Evolutionary conservation across 2,329 filamentous ascomycete genomes (phyloP), one percentile per base, ranked within the genome.

Genomic region (Plectosphaerella cucumerina): DNA sequence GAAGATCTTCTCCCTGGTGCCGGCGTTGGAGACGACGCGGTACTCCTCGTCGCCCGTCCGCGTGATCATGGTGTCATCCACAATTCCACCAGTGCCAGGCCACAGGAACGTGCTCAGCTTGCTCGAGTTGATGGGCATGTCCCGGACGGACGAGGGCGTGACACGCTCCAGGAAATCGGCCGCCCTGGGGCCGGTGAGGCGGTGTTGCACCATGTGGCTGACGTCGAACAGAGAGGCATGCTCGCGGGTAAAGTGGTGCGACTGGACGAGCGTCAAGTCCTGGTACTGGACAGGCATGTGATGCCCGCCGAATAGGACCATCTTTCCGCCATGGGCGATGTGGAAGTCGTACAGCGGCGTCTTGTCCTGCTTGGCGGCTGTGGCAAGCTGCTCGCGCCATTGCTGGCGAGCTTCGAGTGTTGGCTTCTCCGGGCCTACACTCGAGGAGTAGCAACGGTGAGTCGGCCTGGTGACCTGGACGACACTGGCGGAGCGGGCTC

Each of bases 11-110:
- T 91, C 86, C 49, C 91, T 81, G 70, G 92, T 96, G 35, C 85
- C 94, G 22, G 93, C 94, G 68, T 99, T 99, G 57, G 92, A 96
- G 54, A 99, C 94, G 52, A 97, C 85, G 70, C 97, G 96, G 75
- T 92, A 97, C 49, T 80, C 71, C 52, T 90, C 82, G 50, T 80
- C 77, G 22, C 76, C 80, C n/a, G 96, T 77, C 54, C 87, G 82
- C 6, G 92, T 95, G 62, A 99, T 86, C 60, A 99, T 86, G 5
- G 89, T 91, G 71, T 99, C 94, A 66, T 99, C 94, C 46, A 96
- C 85, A 59, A 99, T 97, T 47, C 94, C 94, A 41, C 94, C 94
- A 0, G 86, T 92, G 12, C 74, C 76, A 5, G 86, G 84, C 70
- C 89, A 87, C 39, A 99, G 76, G 31, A 99, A 78, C 3, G 86